Evolutionary conservation across 768 basidiomycete species (phyloP).

Genomic region (Auriscalpium vulgare): DNA sequence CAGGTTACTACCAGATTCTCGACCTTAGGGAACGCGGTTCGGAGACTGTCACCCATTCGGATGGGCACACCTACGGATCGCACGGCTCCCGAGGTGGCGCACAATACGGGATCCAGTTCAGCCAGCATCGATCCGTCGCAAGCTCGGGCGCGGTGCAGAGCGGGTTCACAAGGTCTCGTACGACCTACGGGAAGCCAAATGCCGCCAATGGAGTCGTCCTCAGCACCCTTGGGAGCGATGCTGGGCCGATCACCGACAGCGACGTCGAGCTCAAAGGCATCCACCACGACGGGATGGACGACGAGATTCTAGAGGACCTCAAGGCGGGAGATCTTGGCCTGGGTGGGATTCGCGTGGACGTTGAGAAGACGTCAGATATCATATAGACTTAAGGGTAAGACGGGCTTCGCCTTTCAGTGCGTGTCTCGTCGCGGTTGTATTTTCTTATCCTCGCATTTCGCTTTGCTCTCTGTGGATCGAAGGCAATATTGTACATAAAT

Average conservation of each 20-base stretch:
- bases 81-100: conserved; percentile 6
- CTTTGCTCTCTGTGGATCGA: too few relatives aligned
- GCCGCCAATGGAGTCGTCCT: conserved; percentile 11
- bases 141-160: conserved; percentile 6
- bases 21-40: conserved; percentile 78
- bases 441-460: neutral
- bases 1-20: conserved; percentile 48
- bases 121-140: conserved; percentile 10
- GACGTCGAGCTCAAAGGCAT: conserved; percentile 14
- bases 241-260: conserved; percentile 1
- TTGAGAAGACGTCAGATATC: conserved; percentile 51
- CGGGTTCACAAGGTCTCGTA: conserved; percentile 4
- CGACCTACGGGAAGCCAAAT: conserved; percentile 1
- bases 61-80: conserved; percentile 11
- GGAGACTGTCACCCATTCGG: conserved; percentile 65
- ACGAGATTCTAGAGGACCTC: conserved; percentile 15
- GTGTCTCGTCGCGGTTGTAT: neutral
- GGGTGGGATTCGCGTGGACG: conserved; percentile 48
- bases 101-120: conserved; percentile 14
- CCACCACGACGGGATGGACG: conserved; percentile 22
- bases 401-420: too few relatives aligned
- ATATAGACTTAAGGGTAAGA: conserved; percentile 24
- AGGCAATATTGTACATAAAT: too few relatives aligned
- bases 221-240: conserved; percentile 12
- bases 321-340: conserved; percentile 14